Conservation (phyloP, 805 yeast genomes). For the Priceomyces carsonii region DNA sequence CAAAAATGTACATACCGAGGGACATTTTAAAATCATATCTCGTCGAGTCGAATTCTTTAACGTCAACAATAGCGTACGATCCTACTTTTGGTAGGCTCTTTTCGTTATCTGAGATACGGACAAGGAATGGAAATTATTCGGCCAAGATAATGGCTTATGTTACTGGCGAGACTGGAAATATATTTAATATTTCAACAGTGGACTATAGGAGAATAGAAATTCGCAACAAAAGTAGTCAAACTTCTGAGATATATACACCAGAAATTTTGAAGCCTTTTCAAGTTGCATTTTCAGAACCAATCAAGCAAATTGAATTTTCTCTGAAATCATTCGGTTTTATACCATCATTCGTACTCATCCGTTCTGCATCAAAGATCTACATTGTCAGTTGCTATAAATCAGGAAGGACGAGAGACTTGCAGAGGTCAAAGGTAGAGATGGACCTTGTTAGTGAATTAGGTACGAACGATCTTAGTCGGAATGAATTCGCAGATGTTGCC, state of each 20-base stretch:
- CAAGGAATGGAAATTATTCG: constrained; percentile 5
- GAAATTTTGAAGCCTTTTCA: constrained; percentile 14
- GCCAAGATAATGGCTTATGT: constrained; percentile 23
- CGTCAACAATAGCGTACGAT: constrained; percentile 29
- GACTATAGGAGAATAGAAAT: constrained; percentile 7
- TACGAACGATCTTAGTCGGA: constrained; percentile 23
- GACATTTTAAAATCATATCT: constrained; percentile 19
- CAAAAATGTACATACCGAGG: constrained; percentile 21
- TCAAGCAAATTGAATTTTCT: constrained; percentile 41
- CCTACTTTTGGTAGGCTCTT: constrained; percentile 33
- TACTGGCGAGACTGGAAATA: constrained; percentile 31
- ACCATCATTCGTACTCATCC: constrained; percentile 31
- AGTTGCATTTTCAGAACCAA: constrained; percentile 32
- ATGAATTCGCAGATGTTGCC: constrained; percentile 45
- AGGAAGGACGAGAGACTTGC: background rate
- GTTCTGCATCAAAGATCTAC: constrained; percentile 37
- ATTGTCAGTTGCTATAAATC: constrained; percentile 27
- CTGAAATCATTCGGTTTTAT: constrained; percentile 18
- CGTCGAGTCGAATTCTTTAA: constrained; percentile 25
- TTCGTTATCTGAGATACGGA: constrained; percentile 11
- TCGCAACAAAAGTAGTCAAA: background rate
- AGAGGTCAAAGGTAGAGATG: constrained; percentile 8
- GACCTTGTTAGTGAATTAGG: constrained; percentile 18
- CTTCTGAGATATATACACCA: constrained; percentile 16
- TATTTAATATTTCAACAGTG: constrained; percentile 25